Conservation (phyloP, 768 basidiomycete species). For the Paxillus rubicundulus region DNA sequence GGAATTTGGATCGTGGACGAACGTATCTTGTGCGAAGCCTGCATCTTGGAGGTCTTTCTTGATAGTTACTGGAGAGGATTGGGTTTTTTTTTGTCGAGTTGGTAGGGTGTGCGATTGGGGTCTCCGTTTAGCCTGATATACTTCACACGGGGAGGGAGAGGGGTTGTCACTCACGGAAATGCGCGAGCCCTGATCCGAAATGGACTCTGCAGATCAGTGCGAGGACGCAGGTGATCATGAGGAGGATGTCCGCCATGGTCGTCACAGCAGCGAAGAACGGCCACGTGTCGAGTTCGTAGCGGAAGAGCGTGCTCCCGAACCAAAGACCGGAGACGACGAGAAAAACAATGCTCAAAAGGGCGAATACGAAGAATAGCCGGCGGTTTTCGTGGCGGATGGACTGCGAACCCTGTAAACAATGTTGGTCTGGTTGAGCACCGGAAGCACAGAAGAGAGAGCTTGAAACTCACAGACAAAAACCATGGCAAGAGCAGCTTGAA, state of each 20-base stretch:
- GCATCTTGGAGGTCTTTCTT: constrained; percentile 13
- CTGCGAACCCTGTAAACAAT: constrained; percentile 42
- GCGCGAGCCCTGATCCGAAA: constrained; percentile 53
- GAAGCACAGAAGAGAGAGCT: background rate
- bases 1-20: constrained; percentile 1
- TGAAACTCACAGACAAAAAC: constrained; percentile 39
- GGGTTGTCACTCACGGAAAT: constrained; percentile 42
- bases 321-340: constrained; percentile 39
- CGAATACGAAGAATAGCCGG: constrained; percentile 39
- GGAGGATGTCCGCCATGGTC: constrained; percentile 38
- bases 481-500: constrained; percentile 45
- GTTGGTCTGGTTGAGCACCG: background rate
- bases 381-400: constrained; percentile 46
- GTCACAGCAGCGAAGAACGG: constrained; percentile 49
- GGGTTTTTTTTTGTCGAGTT: background rate
- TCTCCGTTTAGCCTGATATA: background rate
- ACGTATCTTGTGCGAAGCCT: constrained; percentile 18
- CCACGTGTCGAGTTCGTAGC: constrained; percentile 35
- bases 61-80: constrained; percentile 10
- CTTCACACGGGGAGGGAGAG: background rate
- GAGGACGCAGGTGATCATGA: constrained; percentile 40
- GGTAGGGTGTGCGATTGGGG: background rate
- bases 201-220: constrained; percentile 50
- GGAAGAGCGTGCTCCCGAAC: constrained; percentile 39
- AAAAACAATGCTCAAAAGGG: constrained; percentile 37